These are phyloP conservation scores for Candida ponderosae DNA, from an alignment of 805 yeast genomes.

Conservation along the genomic window DNA sequence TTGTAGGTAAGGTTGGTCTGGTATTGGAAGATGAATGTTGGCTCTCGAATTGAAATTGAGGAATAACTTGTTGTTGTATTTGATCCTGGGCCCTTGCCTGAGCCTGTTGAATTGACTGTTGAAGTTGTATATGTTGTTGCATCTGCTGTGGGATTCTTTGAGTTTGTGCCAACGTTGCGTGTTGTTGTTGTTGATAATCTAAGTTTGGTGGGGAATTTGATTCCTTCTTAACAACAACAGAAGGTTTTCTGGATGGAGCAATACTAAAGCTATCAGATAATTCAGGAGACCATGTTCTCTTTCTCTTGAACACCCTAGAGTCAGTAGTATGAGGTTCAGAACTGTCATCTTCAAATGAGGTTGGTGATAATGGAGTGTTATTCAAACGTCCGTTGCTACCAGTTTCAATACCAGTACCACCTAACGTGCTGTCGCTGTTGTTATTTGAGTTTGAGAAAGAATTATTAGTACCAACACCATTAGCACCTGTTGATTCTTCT, in stretches of 20 bases:
- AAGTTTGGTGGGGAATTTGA: conserved; percentile 40
- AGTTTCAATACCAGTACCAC: not conserved
- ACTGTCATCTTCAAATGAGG: conserved; percentile 53
- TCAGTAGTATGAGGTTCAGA: conserved; percentile 39
- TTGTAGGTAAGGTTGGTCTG: conserved; percentile 15
- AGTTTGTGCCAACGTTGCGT: conserved; percentile 15
- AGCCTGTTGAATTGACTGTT: conserved; percentile 4
- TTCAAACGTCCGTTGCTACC: not conserved
- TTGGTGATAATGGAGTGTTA: conserved; percentile 44
- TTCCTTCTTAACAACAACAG: conserved; percentile 29
- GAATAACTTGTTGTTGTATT: conserved; percentile 1
- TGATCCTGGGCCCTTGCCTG: not conserved
- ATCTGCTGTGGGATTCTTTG: conserved; percentile 5
- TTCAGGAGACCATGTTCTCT: conserved; percentile 31
- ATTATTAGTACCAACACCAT: conserved; percentile 11
- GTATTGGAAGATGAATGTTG: conserved; percentile 3
- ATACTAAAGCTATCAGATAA: conserved; percentile 30
- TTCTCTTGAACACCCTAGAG: conserved; percentile 37
- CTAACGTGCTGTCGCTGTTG: conserved; percentile 1
- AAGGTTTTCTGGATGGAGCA: conserved; percentile 24
- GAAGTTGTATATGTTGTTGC: conserved; percentile 1
- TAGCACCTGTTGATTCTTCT: conserved; percentile 10
- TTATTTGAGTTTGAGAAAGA: conserved; percentile 1
- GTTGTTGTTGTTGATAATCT: too few relatives aligned
- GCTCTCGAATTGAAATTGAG: conserved; percentile 4